Base-by-base conservation (phyloP, 2,329 filamentous ascomycete species). In the Celoporthe dispersa region DNA sequence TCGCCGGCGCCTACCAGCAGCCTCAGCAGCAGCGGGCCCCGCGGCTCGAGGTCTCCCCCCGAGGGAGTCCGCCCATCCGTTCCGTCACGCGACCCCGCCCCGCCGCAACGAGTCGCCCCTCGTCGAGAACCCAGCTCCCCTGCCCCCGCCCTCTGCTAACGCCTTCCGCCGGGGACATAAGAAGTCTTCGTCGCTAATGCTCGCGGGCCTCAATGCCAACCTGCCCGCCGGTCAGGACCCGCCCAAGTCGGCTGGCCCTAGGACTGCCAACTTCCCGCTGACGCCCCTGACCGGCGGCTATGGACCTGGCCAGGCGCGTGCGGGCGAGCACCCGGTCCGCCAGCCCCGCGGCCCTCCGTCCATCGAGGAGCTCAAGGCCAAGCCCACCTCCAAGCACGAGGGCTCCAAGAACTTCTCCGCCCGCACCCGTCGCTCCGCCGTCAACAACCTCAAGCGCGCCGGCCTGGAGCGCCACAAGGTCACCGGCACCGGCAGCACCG, bases 361-460 rank as follows among this genome's bases (percentile, higher is more conserved):
- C 19, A 87, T 98, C 65, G 96, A 99, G 75, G 96, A 99, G 82
- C 89, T 99, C 71, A 89, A 91, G 77, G 87, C 91, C 28, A 96
- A 94, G 82, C 96, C 96, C 1, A 98, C 95, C 11, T 91, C 93
- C 74, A 97, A 94, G 83, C 89, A 95, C 73, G 95, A 98, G 80
- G 96, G 95, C 33, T 98, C 95, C 89, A 91, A 98, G 88, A 99
- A 99, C 84, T 99, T 99, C 82, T 92, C 92, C 14, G 90, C 94
- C 68, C 94, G 96, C 72, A 94, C 97, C 77, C 94, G 96, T 71
- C 94, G 95, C 73, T 94, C 92, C 76, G 96, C 96, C 35, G 90
- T 99, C 60, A 91, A 94, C 83, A 98, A 94, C 78, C 88, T 99
- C 64, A 93, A 98, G 72, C 92, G 93, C 74, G 95, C 95, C 67